Evolutionary conservation across 371 early-diverging fungal species (phyloP), one percentile per base, ranked within the genome.

Genomic region (Parasitella parasitica): DNA sequence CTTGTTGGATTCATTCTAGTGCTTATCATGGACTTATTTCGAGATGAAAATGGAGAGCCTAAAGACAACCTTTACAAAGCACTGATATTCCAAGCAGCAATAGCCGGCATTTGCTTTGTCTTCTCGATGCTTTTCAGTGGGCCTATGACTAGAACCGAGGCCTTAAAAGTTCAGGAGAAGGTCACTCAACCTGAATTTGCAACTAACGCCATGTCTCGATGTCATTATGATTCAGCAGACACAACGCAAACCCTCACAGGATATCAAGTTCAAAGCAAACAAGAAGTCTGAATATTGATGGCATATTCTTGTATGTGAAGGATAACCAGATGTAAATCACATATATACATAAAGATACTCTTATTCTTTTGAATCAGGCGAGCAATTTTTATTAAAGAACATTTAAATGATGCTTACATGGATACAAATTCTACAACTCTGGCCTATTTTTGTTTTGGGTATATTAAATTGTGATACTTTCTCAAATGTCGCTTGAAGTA

Each of bases 21-120:
- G 3, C 52, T 73, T 9, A 34, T 76, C 8, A 73, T 78, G 64
- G 79, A 76, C 43, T 54, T 58, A 3, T 66, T 78, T 27, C 71
- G 83, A 1, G 74, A 78, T 56, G 60, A 64, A 4, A 46, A 64
- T 6, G 78, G 78, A 11, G 41, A 41, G 20, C 78, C 78, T 3
- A 61, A 71, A 12, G 67, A 73, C 50, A 76, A 76, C 35, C 70
- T 78, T 67, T 58, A 53, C 28, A 69, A 59, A 6, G 76, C 67
- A 2, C 52, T 78, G 9, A 51, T 78, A 2, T 78, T 78, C n/a
- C 79, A 78, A 64, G 76, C 76, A 18, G 56, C 41, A 3, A 62
- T 66, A 50, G 69, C 79, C 16, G 66, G 63, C 9, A 55, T 73
- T 13, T 65, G 70, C 41, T 61, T 69, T 6, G 2, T 78, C 0